Conservation (phyloP, 2,329 filamentous ascomycete species). For the Cladosporium cucumerinum region DNA sequence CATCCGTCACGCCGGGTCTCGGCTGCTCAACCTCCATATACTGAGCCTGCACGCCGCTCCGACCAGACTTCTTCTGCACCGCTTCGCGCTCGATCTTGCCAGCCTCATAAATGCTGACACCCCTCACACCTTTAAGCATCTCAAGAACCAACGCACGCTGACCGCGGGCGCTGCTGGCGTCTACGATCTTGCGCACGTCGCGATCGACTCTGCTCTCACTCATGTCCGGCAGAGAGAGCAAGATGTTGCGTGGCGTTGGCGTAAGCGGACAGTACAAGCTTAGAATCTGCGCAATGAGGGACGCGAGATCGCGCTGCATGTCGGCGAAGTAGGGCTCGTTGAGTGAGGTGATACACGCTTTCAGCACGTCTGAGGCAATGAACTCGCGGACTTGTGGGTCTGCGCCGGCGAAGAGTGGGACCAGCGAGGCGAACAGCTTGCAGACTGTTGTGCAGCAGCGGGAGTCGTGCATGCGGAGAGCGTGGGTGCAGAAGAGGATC, state of each 20-base stretch:
- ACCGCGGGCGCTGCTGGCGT: conserved; percentile 57
- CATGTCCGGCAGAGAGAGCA: conserved; percentile 79
- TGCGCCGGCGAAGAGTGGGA: conserved; percentile 67
- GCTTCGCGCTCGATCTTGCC: conserved; percentile 64
- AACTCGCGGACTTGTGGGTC: conserved; percentile 75
- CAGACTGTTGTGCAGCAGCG: conserved; percentile 83
- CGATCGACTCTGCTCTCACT: conserved; percentile 62
- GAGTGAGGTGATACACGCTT: conserved; percentile 83
- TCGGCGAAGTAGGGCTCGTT: conserved; percentile 97
- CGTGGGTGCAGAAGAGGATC: conserved; percentile 86
- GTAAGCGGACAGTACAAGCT: conserved; percentile 69
- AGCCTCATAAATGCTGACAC: conserved; percentile 89
- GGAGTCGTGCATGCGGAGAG: conserved; percentile 83
- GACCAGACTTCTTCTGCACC: conserved; percentile 19
- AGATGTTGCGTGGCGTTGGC: conserved; percentile 66
- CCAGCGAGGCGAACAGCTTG: conserved; percentile 78
- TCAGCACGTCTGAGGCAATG: conserved; percentile 82
- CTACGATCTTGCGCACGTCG: conserved; percentile 39
- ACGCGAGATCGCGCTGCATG: conserved; percentile 85
- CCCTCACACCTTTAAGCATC: conserved; percentile 79
- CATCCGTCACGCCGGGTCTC: conserved; percentile 35
- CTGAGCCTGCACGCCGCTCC: conserved; percentile 35
- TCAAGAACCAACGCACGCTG: conserved; percentile 81
- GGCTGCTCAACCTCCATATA: conserved; percentile 44
- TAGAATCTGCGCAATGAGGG: conserved; percentile 81